Evolutionary conservation across 805 yeast genomes (phyloP), one percentile per base, ranked within the genome.

Genomic region (Saccharomycopsis microspora): DNA sequence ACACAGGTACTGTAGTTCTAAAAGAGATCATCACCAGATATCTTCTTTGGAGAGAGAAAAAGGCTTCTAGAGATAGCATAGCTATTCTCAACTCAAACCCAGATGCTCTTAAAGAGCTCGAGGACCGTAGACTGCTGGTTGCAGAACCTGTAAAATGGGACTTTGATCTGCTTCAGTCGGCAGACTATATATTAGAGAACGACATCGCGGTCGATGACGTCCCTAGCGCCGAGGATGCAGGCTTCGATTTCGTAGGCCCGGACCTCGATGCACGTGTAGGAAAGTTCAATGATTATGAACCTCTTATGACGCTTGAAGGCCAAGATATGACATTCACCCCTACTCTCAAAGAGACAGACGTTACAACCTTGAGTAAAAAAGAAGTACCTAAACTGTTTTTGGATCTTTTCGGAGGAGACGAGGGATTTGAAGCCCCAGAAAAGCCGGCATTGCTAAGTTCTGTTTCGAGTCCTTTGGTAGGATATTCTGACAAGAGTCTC

Each of bases 11-110:
- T 0, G 44, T 72, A 3, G 64, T 75, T 0, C 64, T 93, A 50
- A 79, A 79, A 52, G 96, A 88, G 59, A 67, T 93, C 29, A 79
- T 93, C 4, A 72, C 84, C 3, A 68, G 85, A 50, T 85, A 85
- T 57, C 64, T 84, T 39, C 56, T 82, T 27, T 84, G 89, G 83
- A 69, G 98, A 63, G 94, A 78, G 63, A 78, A 70, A 55, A 72
- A 71, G 55, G 66, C 77, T 1, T 63, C 76, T 32, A 67, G 80
- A 42, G 82, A 78, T 54, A 70, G 78, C 40, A 65, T 74, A 40
- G 55, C 61, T 33, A 57, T 64, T 51, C 60, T 56, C 54, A 61
- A 52, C 34, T 62, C 52, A 33, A 58, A 56, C 32, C 65, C 62
- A 52, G 65, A 60, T 46, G 57, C 61, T 42, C 57, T 54, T 29